These are phyloP conservation scores for Crithidia expoeki DNA, from an alignment of 208 protist genomes.

Conservation along the genomic window DNA sequence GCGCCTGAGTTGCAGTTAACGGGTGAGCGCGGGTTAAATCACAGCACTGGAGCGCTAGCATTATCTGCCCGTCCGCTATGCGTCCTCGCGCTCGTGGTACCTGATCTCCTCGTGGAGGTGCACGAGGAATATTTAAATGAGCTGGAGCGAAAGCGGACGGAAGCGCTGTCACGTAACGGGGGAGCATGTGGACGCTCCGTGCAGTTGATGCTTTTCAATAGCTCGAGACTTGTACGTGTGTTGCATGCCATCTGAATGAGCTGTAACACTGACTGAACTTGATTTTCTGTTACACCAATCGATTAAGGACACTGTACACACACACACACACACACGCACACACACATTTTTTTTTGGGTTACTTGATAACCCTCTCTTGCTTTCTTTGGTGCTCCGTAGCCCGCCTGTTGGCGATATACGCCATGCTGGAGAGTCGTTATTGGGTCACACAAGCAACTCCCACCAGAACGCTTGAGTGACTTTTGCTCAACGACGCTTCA, in stretches of 20 bases:
- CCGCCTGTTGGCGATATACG: too few species aligned
- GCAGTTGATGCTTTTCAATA: constrained; percentile 30
- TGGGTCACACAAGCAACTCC: too few species aligned
- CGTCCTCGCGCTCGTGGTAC: constrained; percentile 42
- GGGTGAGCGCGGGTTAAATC: too few species aligned
- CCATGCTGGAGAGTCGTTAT: too few species aligned
- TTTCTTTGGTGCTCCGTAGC: too few species aligned
- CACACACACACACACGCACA: neutral
- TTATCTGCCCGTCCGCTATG: constrained; percentile 10
- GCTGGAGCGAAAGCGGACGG: constrained; percentile 12
- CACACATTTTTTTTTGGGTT: too few species aligned
- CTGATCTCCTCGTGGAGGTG: constrained; percentile 34
- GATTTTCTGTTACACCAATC: neutral
- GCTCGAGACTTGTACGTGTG: constrained; percentile 9
- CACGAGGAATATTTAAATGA: constrained; percentile 33
- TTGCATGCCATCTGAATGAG: constrained; percentile 2
- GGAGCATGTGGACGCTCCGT: neutral
- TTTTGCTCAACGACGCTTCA: too few species aligned
- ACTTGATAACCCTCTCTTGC: too few species aligned
- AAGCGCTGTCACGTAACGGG: too few species aligned
- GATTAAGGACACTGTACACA: neutral
- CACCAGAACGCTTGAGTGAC: too few species aligned
- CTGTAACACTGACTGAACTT: neutral
- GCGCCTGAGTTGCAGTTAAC: neutral
- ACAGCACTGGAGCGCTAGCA: too few species aligned